phyloP scores from a whole-genome alignment of 192 early-diverging fungal genomes.

The Haplosporangium gracile region DNA sequence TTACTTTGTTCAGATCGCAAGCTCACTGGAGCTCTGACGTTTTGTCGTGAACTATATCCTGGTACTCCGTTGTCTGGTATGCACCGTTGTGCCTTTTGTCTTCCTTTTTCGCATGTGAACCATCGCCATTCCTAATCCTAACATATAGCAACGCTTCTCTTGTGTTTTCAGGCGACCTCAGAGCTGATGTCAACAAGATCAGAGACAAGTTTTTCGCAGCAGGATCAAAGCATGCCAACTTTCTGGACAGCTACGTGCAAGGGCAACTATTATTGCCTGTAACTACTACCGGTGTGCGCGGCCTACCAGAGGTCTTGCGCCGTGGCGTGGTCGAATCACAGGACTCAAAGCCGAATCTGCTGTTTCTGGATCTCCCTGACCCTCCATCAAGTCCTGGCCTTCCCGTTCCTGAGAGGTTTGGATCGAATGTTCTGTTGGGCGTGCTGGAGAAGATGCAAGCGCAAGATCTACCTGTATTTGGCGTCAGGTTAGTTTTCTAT shows the following conservation, averaged over 20 bases:
- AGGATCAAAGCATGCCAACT: conserved; percentile 1
- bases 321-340: not conserved
- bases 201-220: not conserved
- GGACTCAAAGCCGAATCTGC: conserved; percentile 27
- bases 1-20: no score
- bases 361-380: conserved; percentile 34
- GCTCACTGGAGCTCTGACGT: no score
- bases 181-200: conserved; percentile 4
- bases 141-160: no score
- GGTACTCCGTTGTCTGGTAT: no score
- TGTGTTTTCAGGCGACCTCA: no score
- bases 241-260: not conserved
- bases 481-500: not conserved
- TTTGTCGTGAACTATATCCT: no score
- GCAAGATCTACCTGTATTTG: conserved; percentile 29
- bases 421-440: conserved; percentile 17
- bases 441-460: conserved; percentile 13
- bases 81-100: no score
- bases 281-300: conserved; percentile 2
- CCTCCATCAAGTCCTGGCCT: conserved; percentile 4
- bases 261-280: not conserved
- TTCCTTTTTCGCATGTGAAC: no score
- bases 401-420: conserved; percentile 18
- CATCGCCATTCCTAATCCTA: no score
- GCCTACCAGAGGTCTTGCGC: not conserved